phyloP scores from a whole-genome alignment of 2,329 filamentous ascomycete species.

The Teratosphaeria epicoccoides region DNA sequence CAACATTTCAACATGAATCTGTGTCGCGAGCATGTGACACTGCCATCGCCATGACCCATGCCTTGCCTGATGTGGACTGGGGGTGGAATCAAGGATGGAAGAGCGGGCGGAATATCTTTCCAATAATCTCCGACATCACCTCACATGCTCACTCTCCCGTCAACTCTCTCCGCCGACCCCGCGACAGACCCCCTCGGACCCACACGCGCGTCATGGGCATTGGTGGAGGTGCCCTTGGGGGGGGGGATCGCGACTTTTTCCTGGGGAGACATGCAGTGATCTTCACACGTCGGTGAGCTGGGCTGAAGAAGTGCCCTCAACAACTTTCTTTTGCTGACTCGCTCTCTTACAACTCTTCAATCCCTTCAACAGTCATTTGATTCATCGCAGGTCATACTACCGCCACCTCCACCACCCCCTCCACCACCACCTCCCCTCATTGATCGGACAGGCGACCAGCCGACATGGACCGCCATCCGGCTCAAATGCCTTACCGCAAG shows the following conservation, averaged over 20 bases:
- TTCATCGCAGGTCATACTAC: too few relatives aligned
- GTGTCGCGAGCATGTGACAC: too few relatives aligned
- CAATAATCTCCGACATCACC: too few relatives aligned
- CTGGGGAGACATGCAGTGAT: background rate
- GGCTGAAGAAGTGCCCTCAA: background rate
- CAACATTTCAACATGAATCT: too few relatives aligned
- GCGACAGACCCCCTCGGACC: background rate
- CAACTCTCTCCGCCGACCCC: background rate
- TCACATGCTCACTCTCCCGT: too few relatives aligned
- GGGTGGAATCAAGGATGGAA: too few relatives aligned
- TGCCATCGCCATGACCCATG: too few relatives aligned
- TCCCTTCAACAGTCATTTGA: too few relatives aligned
- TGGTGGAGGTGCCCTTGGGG: background rate
- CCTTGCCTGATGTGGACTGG: too few relatives aligned
- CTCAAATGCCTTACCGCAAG: slow-evolving; percentile 7
- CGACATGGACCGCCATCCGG: background rate
- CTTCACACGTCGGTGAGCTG: background rate
- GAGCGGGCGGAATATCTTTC: too few relatives aligned
- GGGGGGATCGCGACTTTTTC: background rate
- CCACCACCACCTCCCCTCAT: too few relatives aligned
- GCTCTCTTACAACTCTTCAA: background rate
- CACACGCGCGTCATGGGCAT: background rate
- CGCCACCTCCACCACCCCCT: too few relatives aligned
- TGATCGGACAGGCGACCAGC: background rate
- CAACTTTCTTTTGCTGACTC: background rate